Base-by-base conservation (phyloP, 202 grass and related monocot species). In the Schoenoplectus tabernaemontani region DNA sequence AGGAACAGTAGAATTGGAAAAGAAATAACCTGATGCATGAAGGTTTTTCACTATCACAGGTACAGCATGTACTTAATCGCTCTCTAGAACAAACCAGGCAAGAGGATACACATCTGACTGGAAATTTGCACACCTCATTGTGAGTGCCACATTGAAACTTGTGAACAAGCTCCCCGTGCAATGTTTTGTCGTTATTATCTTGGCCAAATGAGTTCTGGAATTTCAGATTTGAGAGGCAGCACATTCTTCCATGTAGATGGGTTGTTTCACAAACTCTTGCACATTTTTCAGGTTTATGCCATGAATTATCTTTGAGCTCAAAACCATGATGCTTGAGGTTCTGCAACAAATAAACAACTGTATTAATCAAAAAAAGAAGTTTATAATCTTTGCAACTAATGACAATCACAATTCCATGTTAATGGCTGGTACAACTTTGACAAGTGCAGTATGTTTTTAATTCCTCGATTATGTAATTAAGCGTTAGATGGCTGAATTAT, bases 21-120 rank as follows among this genome's bases (percentile, higher is more conserved):
- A 77, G 53, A 86, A n/a, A 59, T 87, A 71, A 88, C 95, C 89
- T n/a, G n/a, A n/a, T 92, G 89, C 78, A 83, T 37, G 83, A 46
- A 84, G 81, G 64, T 41, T 89, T 87, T 66, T 93, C 84, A 62
- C 54, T n/a, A n/a, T n/a, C n/a, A n/a, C n/a, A n/a, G n/a, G n/a
- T n/a, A n/a, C n/a, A n/a, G n/a, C n/a, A n/a, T n/a, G n/a, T n/a
- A n/a, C n/a, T 63, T 63, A 63, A 58, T 23, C 28, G 17, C 10
- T 2, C n/a, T n/a, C 58, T 80, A 32, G 59, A 86, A 78, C 87
- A 94, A 89, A 72, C 64, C 64, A 54, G 66, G 76, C 91, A 92
- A 50, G 82, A 64, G 64, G 83, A 61, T 39, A 86, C 69, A 80
- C 88, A 79, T 86, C 70, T 78, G 76, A 79, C 82, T 86, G 87